A percentile compares a stretch with the other conserved stretches of the same genome.
Evolutionary conservation across 345 rosid species (phyloP).

Genomic region (Excoecaria cochinchinensis): DNA sequence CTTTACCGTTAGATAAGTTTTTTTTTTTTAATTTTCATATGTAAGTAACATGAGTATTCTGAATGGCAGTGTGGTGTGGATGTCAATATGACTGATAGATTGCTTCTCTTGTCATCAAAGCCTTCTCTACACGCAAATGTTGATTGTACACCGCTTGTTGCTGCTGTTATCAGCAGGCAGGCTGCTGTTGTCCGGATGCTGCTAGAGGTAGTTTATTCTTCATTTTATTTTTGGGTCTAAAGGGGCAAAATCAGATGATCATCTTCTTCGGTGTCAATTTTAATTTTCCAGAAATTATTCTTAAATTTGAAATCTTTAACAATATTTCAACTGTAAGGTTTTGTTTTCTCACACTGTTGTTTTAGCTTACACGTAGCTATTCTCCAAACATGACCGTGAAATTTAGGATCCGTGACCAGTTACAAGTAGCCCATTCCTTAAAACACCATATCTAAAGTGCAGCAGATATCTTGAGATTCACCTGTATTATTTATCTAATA

Average conservation of each 20-base stretch:
- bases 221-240: neutral
- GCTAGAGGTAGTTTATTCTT: conserved; percentile 56
- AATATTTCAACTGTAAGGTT: neutral
- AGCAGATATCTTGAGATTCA: neutral
- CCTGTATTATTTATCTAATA: neutral
- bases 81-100: conserved; percentile 56
- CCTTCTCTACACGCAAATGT: conserved; percentile 88
- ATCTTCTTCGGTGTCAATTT: neutral
- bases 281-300: neutral
- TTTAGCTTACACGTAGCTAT: neutral
- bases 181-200: conserved; percentile 58
- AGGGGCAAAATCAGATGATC: neutral
- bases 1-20: neutral
- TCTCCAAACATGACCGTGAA: neutral
- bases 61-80: conserved; percentile 78
- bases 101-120: conserved; percentile 73
- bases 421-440: neutral
- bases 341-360: neutral
- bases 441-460: neutral
- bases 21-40: neutral
- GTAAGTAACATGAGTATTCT: conserved; percentile 5
- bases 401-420: neutral
- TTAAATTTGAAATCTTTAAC: neutral
- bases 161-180: conserved; percentile 86
- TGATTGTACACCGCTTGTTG: conserved; percentile 84